Conservation (phyloP, 179 eudicot genomes). For the Silene noctiflora region DNA sequence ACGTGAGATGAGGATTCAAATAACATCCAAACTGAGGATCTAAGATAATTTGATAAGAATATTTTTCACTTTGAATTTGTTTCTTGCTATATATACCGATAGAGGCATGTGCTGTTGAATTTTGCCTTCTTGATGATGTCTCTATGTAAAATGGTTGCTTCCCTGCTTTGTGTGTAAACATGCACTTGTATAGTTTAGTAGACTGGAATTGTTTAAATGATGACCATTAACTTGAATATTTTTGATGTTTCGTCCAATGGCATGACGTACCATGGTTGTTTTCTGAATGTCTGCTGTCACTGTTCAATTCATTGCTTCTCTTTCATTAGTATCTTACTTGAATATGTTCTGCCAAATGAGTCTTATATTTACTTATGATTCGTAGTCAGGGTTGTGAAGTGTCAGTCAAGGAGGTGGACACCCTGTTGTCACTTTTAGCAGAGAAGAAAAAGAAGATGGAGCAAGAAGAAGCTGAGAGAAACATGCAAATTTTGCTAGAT, state of each 20-base stretch:
- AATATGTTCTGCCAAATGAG: conserved; percentile 11
- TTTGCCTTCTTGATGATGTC: background rate
- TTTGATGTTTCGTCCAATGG: background rate
- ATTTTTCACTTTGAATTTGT: too few relatives aligned
- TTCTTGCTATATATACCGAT: background rate
- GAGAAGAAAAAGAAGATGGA: conserved; percentile 85
- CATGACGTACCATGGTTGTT: background rate
- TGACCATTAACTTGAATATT: background rate
- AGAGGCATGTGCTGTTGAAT: background rate
- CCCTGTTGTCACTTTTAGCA: conserved; percentile 55
- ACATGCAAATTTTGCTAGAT: conserved; percentile 75
- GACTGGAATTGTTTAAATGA: background rate
- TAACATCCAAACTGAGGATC: background rate
- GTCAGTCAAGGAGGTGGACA: conserved; percentile 76
- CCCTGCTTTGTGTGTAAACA: background rate
- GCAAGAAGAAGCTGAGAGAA: conserved; percentile 95
- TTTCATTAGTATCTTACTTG: background rate
- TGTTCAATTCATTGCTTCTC: conserved; percentile 3
- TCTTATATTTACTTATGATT: conserved; percentile 36
- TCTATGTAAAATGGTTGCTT: background rate
- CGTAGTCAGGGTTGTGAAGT: conserved; percentile 92
- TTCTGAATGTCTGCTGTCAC: background rate
- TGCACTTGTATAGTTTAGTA: background rate
- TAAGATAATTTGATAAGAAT: background rate
- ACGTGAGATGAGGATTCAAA: background rate